These are phyloP conservation scores for Phyllosticta capitalensis DNA, from an alignment of 2,329 filamentous ascomycete genomes.

Conservation along the genomic window DNA sequence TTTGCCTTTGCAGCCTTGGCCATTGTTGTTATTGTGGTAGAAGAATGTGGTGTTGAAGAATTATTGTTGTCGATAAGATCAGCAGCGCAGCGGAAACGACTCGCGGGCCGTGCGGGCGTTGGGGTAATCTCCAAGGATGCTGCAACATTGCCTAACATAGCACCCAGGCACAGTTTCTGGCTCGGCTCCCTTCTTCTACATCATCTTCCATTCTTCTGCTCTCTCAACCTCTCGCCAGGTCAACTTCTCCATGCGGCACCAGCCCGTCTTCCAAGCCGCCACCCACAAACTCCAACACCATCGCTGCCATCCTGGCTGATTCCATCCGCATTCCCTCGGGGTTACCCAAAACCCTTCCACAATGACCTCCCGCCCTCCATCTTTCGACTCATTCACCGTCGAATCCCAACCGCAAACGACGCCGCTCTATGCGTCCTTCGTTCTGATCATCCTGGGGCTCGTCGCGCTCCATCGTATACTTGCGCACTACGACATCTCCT, in stretches of 20 bases:
- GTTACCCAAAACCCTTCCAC: neutral
- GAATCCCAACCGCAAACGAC: neutral
- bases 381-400: neutral
- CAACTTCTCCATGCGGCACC: conserved; percentile 10
- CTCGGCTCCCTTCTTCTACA: neutral
- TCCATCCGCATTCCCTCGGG: neutral
- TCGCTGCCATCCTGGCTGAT: conserved; percentile 9
- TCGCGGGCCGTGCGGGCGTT: neutral
- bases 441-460: conserved; percentile 6
- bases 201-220: neutral
- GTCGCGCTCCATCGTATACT: conserved; percentile 16
- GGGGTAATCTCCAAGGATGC: conserved; percentile 5
- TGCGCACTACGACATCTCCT: conserved; percentile 19
- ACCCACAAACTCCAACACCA: neutral
- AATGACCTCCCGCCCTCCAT: conserved; percentile 7
- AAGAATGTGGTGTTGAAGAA: neutral
- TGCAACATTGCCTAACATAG: neutral
- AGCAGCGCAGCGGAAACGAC: neutral
- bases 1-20: conserved; percentile 4
- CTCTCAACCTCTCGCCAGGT: neutral
- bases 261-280: neutral
- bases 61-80: neutral
- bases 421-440: neutral
- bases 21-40: conserved; percentile 1
- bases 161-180: neutral